phyloP scores from a whole-genome alignment of 2,329 filamentous ascomycete genomes.

The Hymenoscyphus scutula region DNA sequence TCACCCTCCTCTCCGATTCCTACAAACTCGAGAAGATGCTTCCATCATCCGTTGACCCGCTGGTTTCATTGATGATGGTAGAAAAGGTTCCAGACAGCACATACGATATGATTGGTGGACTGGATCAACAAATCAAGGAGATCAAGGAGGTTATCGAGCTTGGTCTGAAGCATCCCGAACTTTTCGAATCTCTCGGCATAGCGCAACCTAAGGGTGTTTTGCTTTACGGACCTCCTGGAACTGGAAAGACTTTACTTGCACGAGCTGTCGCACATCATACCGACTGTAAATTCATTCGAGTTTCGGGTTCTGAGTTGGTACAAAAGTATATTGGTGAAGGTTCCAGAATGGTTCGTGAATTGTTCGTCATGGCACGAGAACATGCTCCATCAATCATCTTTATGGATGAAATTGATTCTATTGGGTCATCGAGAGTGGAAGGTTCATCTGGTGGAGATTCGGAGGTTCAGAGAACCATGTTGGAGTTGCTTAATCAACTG shows the following conservation, averaged over 20 bases:
- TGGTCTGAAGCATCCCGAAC: conserved; percentile 94
- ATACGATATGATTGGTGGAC: conserved; percentile 99
- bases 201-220: conserved; percentile 97
- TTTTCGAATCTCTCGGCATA: conserved; percentile 98
- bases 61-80: conserved; percentile 99
- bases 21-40: conserved; percentile 99
- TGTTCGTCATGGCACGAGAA: conserved; percentile 98
- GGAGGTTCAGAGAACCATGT: conserved; percentile 97
- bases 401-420: conserved; percentile 99
- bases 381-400: conserved; percentile 99
- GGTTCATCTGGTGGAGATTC: conserved; percentile 94
- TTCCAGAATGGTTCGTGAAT: conserved; percentile 95
- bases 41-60: conserved; percentile 94
- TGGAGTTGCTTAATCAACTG: conserved; percentile 96
- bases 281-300: conserved; percentile 98
- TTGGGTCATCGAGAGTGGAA: conserved; percentile 94
- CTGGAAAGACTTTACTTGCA: conserved; percentile 92
- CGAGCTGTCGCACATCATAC: conserved; percentile 97
- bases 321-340: conserved; percentile 99
- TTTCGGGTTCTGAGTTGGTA: conserved; percentile 92
- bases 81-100: conserved; percentile 99
- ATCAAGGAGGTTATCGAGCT: conserved; percentile 99
- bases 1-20: conserved; percentile 92
- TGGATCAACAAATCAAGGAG: conserved; percentile 99
- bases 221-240: conserved; percentile 93